Percentiles rank a stretch among this genome's conserved stretches.
These are phyloP conservation scores for Amanita subjunquillea DNA, from an alignment of 768 basidiomycete genomes.

Conservation along the genomic window DNA sequence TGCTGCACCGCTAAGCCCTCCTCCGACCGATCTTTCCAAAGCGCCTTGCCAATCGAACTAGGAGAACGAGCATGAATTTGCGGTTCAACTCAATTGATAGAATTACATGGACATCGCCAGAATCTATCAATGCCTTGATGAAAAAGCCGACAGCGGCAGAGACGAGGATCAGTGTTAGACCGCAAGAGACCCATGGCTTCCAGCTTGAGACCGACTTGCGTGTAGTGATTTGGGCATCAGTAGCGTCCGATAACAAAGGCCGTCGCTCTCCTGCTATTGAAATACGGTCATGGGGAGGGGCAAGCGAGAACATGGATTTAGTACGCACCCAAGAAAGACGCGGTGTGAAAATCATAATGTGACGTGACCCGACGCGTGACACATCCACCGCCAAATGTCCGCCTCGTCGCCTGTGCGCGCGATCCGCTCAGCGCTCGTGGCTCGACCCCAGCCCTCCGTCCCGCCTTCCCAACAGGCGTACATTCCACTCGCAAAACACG, in stretches of 20 bases:
- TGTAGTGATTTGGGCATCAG: no score
- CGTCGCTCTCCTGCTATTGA: no score
- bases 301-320: no score
- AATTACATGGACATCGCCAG: constrained; percentile 57
- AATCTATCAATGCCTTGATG: constrained; percentile 62
- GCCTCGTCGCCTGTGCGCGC: background rate
- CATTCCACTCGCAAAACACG: constrained; percentile 54
- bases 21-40: constrained; percentile 76
- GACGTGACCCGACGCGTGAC: background rate
- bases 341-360: no score
- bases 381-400: background rate
- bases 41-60: constrained; percentile 78
- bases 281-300: no score
- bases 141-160: constrained; percentile 36
- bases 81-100: background rate
- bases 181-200: constrained; percentile 11
- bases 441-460: constrained; percentile 43
- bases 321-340: no score
- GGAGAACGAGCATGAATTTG: background rate
- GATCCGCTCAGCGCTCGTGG: constrained; percentile 14
- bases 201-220: background rate
- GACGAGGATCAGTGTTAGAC: constrained; percentile 23
- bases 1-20: constrained; percentile 83
- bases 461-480: constrained; percentile 50
- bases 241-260: no score